Evolutionary conservation across 257 asterid genomes (phyloP).

Genomic region (Mitragyna speciosa): DNA sequence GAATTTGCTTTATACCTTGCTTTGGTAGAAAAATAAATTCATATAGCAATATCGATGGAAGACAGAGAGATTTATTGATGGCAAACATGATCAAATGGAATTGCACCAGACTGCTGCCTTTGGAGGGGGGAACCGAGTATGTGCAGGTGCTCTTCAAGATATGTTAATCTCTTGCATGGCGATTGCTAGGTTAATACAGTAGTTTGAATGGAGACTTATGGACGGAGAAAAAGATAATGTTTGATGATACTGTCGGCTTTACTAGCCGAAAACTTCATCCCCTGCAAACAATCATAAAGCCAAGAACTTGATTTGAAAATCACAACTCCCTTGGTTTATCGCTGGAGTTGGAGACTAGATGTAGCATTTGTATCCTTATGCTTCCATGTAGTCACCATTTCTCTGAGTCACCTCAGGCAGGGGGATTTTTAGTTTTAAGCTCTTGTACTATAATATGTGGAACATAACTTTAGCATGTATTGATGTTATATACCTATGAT

Average conservation of each 20-base stretch:
- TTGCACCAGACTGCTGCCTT: constrained; percentile 76
- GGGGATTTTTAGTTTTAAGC: neutral
- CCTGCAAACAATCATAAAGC: constrained; percentile 49
- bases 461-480: neutral
- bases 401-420: neutral
- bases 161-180: constrained; percentile 61
- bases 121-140: constrained; percentile 81
- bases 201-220: constrained; percentile 66
- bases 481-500: no score
- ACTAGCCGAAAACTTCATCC: constrained; percentile 78
- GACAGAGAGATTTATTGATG: constrained; percentile 68
- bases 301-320: constrained; percentile 36
- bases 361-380: neutral
- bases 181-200: constrained; percentile 76
- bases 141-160: constrained; percentile 89
- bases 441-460: neutral
- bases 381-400: neutral
- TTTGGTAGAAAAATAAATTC: no score
- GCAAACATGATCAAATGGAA: constrained; percentile 44
- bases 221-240: constrained; percentile 74
- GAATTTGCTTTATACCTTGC: no score
- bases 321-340: neutral
- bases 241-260: constrained; percentile 66
- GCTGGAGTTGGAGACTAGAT: neutral
- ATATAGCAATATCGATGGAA: no score